Conservation (phyloP, 2,329 filamentous ascomycete species). For the Trichoderma hamatum region DNA sequence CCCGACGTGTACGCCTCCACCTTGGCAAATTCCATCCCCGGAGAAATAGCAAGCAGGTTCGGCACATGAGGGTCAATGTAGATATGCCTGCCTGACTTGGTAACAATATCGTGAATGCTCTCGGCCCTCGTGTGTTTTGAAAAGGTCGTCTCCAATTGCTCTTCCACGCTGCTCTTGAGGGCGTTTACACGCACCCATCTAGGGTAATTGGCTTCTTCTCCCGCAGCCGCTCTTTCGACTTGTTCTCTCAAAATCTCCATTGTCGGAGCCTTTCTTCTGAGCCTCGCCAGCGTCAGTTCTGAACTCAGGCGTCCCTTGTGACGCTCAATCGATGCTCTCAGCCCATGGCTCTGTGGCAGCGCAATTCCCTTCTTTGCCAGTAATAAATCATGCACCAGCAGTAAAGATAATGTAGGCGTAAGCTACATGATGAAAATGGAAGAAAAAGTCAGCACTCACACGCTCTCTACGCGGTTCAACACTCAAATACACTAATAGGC, state of each 20-base stretch:
- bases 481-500: neutral
- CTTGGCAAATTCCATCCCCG: conserved; percentile 71
- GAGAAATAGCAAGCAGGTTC: conserved; percentile 77
- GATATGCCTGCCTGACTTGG: conserved; percentile 52
- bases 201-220: conserved; percentile 65
- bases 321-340: conserved; percentile 73
- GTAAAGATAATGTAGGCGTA: conserved; percentile 74
- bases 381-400: conserved; percentile 85
- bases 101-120: conserved; percentile 60
- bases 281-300: conserved; percentile 78
- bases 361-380: conserved; percentile 81
- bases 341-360: conserved; percentile 75
- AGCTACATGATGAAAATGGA: conserved; percentile 57
- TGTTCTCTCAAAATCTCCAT: conserved; percentile 66
- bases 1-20: conserved; percentile 74
- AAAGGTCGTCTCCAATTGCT: conserved; percentile 78
- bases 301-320: conserved; percentile 81
- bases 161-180: conserved; percentile 68
- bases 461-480: neutral
- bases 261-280: conserved; percentile 70
- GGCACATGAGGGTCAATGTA: conserved; percentile 82
- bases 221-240: conserved; percentile 55
- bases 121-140: conserved; percentile 60
- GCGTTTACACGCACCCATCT: conserved; percentile 91
- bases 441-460: conserved; percentile 4